Evolutionary conservation across 345 rosid species (phyloP).

Genomic region (Fremontodendron californicum): DNA sequence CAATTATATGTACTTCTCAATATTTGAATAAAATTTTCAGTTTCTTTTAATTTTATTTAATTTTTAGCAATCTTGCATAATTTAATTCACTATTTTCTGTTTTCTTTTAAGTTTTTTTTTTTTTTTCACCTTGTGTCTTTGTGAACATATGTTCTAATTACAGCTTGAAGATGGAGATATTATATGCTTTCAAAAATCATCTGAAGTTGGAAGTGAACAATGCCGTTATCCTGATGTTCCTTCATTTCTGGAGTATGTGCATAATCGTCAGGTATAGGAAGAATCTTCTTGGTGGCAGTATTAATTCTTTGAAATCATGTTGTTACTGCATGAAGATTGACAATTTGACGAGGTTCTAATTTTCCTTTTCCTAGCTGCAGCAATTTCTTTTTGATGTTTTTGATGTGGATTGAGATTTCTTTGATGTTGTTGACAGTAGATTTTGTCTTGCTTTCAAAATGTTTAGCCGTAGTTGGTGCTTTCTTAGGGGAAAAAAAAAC

Average conservation of each 20-base stretch:
- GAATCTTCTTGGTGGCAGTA: not conserved
- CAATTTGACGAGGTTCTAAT: not conserved
- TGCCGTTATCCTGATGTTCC: conserved; percentile 78
- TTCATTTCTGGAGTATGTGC: conserved; percentile 80
- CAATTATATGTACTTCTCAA: not conserved
- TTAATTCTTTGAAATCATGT: not conserved
- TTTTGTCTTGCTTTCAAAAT: not conserved
- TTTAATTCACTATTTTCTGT: not conserved
- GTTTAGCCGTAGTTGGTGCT: not conserved
- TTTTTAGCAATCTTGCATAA: not conserved
- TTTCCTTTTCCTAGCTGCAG: not conserved
- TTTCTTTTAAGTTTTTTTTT: not conserved
- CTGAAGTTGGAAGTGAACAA: conserved; percentile 44
- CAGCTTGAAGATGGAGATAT: conserved; percentile 98
- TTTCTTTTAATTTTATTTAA: not conserved
- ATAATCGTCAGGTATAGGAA: conserved; percentile 72
- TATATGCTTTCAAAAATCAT: conserved; percentile 73
- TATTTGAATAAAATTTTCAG: not conserved
- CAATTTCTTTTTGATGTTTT: not conserved
- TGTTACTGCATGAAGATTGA: not conserved
- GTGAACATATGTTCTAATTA: not conserved
- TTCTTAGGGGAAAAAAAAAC: not conserved
- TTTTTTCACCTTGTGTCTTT: not conserved
- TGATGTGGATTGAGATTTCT: not conserved
- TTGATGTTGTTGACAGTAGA: not conserved